phyloP scores from a whole-genome alignment of 768 basidiomycete genomes.

The Tricholoma terreum region DNA sequence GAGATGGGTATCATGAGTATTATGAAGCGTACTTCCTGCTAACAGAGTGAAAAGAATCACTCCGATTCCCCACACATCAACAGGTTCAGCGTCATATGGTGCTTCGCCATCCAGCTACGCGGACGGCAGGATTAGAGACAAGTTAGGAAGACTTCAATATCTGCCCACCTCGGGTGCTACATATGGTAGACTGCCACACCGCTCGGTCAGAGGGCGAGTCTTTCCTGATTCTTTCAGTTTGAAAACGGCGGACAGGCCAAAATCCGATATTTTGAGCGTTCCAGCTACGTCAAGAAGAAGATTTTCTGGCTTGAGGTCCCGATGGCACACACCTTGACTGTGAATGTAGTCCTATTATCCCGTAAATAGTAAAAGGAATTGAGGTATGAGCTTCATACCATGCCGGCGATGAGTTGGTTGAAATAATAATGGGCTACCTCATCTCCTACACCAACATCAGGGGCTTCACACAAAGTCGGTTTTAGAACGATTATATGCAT shows the following conservation, averaged over 20 bases:
- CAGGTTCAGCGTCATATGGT: conserved; percentile 85
- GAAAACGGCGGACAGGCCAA: conserved; percentile 90
- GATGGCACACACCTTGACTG: conserved; percentile 86
- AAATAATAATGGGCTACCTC: conserved; percentile 92
- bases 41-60: conserved; percentile 92
- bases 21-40: conserved; percentile 69
- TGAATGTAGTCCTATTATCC: conserved; percentile 74
- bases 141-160: background rate
- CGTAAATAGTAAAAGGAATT: background rate
- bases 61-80: conserved; percentile 95
- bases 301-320: conserved; percentile 97
- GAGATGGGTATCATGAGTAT: background rate
- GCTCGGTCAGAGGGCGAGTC: conserved; percentile 70
- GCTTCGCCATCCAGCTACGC: conserved; percentile 58
- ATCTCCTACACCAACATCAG: conserved; percentile 84
- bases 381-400: conserved; percentile 47
- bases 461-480: conserved; percentile 47
- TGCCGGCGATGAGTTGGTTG: conserved; percentile 75
- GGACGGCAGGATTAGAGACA: background rate
- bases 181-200: conserved; percentile 92
- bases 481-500: background rate
- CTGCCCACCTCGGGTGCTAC: conserved; percentile 86
- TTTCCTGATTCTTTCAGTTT: conserved; percentile 78
- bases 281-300: conserved; percentile 82
- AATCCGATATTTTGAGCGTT: conserved; percentile 90